Conservation (phyloP, 2,329 filamentous ascomycete species). For the Talaromyces sp. region DNA sequence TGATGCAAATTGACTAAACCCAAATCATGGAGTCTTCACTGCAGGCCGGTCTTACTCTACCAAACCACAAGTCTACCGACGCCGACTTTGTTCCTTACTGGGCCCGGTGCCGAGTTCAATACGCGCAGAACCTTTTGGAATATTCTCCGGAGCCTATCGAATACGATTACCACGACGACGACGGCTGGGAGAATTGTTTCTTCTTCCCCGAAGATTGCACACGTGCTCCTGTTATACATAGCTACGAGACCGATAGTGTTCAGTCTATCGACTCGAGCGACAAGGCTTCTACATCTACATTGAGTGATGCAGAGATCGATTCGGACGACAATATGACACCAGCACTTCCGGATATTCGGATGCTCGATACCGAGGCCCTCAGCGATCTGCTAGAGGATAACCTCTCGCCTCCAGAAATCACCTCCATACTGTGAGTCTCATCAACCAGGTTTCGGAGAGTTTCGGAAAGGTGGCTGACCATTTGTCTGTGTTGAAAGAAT, state of each 20-base stretch:
- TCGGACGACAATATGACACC: constrained; percentile 39
- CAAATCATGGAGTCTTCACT: constrained; percentile 24
- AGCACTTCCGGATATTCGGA: constrained; percentile 44
- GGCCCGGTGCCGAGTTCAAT: constrained; percentile 39
- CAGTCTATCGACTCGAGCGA: constrained; percentile 30
- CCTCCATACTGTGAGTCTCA: constrained; percentile 40
- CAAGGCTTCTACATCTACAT: constrained; percentile 7
- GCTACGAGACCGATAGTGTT: constrained; percentile 22
- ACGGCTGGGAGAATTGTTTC: constrained; percentile 45
- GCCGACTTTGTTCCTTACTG: constrained; percentile 37
- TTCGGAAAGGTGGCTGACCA: background rate
- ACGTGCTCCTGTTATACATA: constrained; percentile 32
- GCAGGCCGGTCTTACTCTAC: constrained; percentile 17
- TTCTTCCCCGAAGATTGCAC: constrained; percentile 47
- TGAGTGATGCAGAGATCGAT: constrained; percentile 22
- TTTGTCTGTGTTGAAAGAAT: constrained; percentile 33
- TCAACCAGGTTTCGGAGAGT: background rate
- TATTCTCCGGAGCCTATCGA: constrained; percentile 43
- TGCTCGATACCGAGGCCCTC: constrained; percentile 45
- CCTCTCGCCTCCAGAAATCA: constrained; percentile 45
- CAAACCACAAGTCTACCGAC: constrained; percentile 22
- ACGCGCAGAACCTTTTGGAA: constrained; percentile 42
- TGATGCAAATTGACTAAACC: constrained; percentile 19
- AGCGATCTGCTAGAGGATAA: constrained; percentile 45
- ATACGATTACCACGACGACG: constrained; percentile 45